These are phyloP conservation scores for Candida sphagnicola DNA, from an alignment of 805 yeast genomes.

Conservation along the genomic window DNA sequence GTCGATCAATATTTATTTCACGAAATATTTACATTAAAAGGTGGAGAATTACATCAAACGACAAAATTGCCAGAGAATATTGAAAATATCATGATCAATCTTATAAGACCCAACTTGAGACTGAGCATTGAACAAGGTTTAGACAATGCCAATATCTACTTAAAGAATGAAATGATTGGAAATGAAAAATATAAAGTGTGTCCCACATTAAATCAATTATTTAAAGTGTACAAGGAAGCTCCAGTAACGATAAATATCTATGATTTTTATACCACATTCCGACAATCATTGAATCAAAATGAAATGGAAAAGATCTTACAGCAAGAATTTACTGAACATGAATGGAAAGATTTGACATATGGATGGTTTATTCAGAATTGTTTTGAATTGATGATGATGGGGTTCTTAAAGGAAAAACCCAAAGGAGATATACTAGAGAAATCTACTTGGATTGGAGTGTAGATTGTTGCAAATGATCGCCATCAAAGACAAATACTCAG, in stretches of 20 bases:
- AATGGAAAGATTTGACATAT: constrained; percentile 61
- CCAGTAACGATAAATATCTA: constrained; percentile 61
- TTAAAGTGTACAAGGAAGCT: constrained; percentile 74
- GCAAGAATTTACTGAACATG: constrained; percentile 26
- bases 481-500: too few species aligned
- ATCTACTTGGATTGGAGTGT: constrained; percentile 65
- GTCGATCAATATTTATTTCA: constrained; percentile 25
- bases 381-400: constrained; percentile 65
- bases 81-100: constrained; percentile 34
- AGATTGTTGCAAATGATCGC: too few species aligned
- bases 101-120: constrained; percentile 35
- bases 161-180: constrained; percentile 13
- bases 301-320: constrained; percentile 17
- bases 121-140: constrained; percentile 26
- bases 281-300: constrained; percentile 36
- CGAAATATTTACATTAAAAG: constrained; percentile 29
- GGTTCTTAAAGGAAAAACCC: constrained; percentile 60
- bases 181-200: not conserved
- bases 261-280: constrained; percentile 65
- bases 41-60: constrained; percentile 12
- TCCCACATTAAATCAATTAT: constrained; percentile 40
- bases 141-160: constrained; percentile 24
- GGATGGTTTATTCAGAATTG: constrained; percentile 76
- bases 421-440: constrained; percentile 69
- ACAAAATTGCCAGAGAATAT: constrained; percentile 30